Evolutionary conservation across 495 filamentous ascomycete species (phyloP), one percentile per base, ranked within the genome.

Genomic region (Talaromyces ruber): DNA sequence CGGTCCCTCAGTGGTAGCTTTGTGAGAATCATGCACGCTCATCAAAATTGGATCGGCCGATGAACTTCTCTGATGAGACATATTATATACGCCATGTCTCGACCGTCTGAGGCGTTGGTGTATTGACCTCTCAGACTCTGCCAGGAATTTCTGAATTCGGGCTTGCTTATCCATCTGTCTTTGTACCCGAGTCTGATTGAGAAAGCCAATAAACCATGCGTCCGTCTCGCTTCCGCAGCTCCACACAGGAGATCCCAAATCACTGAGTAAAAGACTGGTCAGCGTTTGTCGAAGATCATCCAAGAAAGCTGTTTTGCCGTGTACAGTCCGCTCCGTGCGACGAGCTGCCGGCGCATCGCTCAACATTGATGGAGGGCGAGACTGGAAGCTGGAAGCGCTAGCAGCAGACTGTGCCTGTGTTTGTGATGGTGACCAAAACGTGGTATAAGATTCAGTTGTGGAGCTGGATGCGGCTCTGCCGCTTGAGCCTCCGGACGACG

Each of bases 141-240:
- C 65, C 57, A 76, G 73, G 64, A 80, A 79, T 45, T 70, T 76
- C 74, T 78, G 77, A 70, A 76, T 77, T 74, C 72, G 81, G 43
- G 76, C 71, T n/a, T 74, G 71, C 65, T 82, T 87, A 50, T 81
- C 84, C 71, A 91, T 90, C 62, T 87, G 86, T 34, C 85, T 79
- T 63, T 90, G 88, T 51, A 95, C 86, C 60, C 87, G 89, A 59
- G 90, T 85, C 65, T 93, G 86, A 14, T 88, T 86, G 3, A 96
- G 70, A 21, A 81, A 83, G 63, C 87, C 85, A 5, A 84, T 82
- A 69, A 96, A 93, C 91, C 93, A 97, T 25, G 80, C 84, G 66
- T 98, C 94, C 16, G 93, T 98, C 76, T 98, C 94, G 64, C 90
- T 93, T 14, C 94, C 80, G 63, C 86, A 84, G 32, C 87, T 84